A percentile compares a stretch with the other conserved stretches of the same genome.
phyloP scores from a whole-genome alignment of 148 eudicot genomes.

The Camellia sinensis region DNA sequence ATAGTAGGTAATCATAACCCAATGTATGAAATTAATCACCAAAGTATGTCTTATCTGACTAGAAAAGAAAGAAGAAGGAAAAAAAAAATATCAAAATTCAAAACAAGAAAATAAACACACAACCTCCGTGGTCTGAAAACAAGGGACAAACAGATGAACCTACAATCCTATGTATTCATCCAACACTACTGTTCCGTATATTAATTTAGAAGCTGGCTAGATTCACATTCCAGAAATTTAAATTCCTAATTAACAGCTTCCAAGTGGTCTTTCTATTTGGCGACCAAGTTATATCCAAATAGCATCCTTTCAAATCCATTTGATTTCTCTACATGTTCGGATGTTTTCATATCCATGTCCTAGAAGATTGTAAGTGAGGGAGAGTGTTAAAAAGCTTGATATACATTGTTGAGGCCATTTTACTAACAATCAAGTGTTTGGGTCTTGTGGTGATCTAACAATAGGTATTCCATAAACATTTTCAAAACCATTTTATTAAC shows the following conservation, averaged over 20 bases:
- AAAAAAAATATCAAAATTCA: not conserved
- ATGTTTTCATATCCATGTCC: too few species aligned
- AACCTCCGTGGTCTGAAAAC: not conserved
- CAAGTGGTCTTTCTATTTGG: too few species aligned
- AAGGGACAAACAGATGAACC: conserved; percentile 1
- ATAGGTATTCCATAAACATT: too few species aligned
- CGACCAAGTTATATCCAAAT: too few species aligned
- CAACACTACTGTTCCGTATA: not conserved
- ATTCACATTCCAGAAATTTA: not conserved
- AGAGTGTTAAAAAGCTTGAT: too few species aligned
- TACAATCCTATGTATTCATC: not conserved
- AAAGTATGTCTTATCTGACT: conserved; percentile 3
- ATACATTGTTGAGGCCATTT: too few species aligned
- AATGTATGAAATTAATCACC: not conserved
- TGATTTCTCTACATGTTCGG: too few species aligned
- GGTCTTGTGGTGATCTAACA: too few species aligned
- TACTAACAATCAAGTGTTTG: too few species aligned
- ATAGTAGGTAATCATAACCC: conserved; percentile 12
- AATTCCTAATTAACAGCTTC: not conserved
- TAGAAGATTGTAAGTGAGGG: too few species aligned
- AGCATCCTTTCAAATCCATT: too few species aligned
- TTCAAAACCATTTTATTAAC: too few species aligned
- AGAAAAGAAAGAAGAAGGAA: not conserved
- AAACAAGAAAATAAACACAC: not conserved
- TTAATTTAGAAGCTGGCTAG: not conserved